Base-by-base conservation (phyloP, 768 basidiomycete genomes). In the Suillus luteus region DNA sequence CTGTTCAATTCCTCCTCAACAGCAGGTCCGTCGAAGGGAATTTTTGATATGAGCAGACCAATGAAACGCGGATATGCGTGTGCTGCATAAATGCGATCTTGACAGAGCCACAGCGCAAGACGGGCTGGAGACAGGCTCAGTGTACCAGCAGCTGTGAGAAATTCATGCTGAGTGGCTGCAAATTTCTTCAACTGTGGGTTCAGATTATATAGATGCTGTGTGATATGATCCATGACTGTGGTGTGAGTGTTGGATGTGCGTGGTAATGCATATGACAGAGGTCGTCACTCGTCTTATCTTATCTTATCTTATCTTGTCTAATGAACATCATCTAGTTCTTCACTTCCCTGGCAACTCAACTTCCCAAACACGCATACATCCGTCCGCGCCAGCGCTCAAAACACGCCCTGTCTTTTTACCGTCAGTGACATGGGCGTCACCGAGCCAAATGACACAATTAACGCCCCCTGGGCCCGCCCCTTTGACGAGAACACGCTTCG, bases 381-480 rank as follows among this genome's bases (percentile, higher is more conserved):
- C 92, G 78, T 98, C 96, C 33, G 91, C 89, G 6, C 96, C 95
- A 11, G 88, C 82, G 49, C 86, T 88, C 3, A 84, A 84, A 49
- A 98, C 73, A 67, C 80, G 83, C 3, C 82, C 83, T 69, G 81
- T 83, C 2, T 79, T 81, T 35, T 73, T 66, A 31, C 66, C 72
- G 7, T 74, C 65, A 11, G 44, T 52, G n/a, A 59, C 60, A 55
- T 60, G 63, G 11, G 41, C 64, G 11, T 55, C 80, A n/a, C 79
- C 79, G 9, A 91, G 69, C 95, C 96, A 99, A 52, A 87, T 79
- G 8, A 95, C 93, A 22, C 83, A 83, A 64, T 88, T 89, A 2
- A 94, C 90, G 10, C 96, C 95, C 14, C 94, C 92, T 6, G 93
- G 87, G 43, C 87, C 87, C 1, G 92, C 94, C 65, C 95, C 95